Conservation (phyloP, 148 eudicot genomes). For the Drosera capensis region DNA sequence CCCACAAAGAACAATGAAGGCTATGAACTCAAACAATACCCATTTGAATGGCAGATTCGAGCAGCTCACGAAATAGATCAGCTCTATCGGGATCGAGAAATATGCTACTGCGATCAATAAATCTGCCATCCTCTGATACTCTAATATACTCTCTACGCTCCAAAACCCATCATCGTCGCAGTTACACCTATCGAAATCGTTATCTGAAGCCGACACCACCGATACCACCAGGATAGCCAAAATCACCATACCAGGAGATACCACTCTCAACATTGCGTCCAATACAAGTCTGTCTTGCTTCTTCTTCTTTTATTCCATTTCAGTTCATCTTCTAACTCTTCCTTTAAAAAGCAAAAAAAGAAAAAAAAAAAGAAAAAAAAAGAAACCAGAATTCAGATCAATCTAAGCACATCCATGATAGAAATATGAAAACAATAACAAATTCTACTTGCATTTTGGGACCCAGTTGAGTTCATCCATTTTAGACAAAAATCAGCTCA, state of each 20-base stretch:
- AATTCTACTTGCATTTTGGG: no score
- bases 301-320: conserved; percentile 16
- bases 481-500: no score
- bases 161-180: conserved; percentile 71
- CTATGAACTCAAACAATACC: conserved; percentile 71
- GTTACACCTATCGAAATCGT: conserved; percentile 31
- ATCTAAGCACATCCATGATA: no score
- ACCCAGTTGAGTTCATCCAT: no score
- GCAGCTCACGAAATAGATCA: conserved; percentile 77
- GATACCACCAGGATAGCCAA: conserved; percentile 19
- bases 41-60: conserved; percentile 82
- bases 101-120: conserved; percentile 84
- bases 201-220: conserved; percentile 22
- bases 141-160: conserved; percentile 50
- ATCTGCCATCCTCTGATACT: conserved; percentile 64
- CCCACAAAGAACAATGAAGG: conserved; percentile 92
- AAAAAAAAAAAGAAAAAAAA: no score
- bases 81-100: conserved; percentile 81
- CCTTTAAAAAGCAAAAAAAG: no score
- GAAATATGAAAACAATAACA: no score
- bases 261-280: conserved; percentile 38
- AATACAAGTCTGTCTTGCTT: background rate
- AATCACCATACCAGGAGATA: conserved; percentile 23
- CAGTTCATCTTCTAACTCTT: no score
- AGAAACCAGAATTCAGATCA: no score